A percentile compares a stretch with the other conserved stretches of the same genome.
phyloP scores from a whole-genome alignment of 345 rosid species.

The Camelina neglecta region DNA sequence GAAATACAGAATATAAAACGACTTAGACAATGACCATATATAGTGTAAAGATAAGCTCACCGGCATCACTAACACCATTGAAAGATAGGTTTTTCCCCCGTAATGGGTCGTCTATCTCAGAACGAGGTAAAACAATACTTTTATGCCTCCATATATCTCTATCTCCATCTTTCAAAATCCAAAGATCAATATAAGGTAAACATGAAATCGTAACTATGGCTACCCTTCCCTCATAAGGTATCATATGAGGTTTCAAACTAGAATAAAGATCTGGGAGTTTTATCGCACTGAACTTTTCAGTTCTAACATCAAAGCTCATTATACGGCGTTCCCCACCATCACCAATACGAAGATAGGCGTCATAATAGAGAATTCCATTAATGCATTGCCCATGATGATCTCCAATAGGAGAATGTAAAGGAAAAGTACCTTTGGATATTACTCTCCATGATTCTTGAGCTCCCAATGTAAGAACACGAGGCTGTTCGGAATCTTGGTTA shows the following conservation, averaged over 20 bases:
- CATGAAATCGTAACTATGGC: neutral
- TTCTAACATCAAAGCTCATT: neutral
- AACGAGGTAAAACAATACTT: neutral
- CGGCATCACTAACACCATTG: neutral
- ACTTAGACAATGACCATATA: too few species aligned
- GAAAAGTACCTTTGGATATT: neutral
- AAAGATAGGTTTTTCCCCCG: neutral
- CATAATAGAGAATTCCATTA: neutral
- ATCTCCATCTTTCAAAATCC: neutral
- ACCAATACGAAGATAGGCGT: neutral
- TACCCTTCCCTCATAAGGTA: neutral
- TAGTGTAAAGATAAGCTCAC: conserved; percentile 1
- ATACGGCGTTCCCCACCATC: neutral
- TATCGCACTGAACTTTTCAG: neutral
- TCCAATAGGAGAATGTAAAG: neutral
- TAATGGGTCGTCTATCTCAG: neutral
- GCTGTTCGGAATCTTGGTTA: too few species aligned
- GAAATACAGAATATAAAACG: neutral
- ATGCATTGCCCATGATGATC: neutral
- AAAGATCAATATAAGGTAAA: neutral
- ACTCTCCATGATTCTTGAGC: conserved; percentile 1
- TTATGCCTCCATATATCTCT: neutral
- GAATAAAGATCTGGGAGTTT: neutral
- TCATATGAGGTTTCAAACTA: neutral
- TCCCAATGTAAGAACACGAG: neutral